Percentiles rank a stretch among this genome's conserved stretches.
phyloP scores from a whole-genome alignment of 164 flowering plant genomes.

The Macadamia integrifolia region DNA sequence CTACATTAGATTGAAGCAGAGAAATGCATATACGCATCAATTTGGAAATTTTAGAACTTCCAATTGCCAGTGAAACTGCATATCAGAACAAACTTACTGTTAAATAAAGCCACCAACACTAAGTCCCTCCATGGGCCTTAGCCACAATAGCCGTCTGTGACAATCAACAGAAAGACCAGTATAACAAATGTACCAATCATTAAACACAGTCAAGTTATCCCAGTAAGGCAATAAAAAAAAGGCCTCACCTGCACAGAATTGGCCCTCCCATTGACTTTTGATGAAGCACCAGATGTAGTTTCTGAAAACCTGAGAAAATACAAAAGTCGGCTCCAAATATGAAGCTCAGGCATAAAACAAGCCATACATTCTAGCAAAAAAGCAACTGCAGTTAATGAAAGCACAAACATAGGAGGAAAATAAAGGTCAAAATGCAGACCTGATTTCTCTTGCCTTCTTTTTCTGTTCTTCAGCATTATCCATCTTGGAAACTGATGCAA shows the following conservation, averaged over 20 bases:
- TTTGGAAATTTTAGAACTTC: constrained; percentile 3
- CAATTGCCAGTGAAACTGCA: neutral
- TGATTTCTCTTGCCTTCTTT: constrained; percentile 77
- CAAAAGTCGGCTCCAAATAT: neutral
- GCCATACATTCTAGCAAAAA: neutral
- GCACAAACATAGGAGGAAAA: neutral
- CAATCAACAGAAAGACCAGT: constrained; percentile 13
- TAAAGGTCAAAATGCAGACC: constrained; percentile 33
- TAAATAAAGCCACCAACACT: constrained; percentile 5
- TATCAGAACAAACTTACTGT: constrained; percentile 13
- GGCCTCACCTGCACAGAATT: constrained; percentile 28
- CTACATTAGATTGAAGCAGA: neutral
- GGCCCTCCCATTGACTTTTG: constrained; percentile 42
- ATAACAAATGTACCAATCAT: neutral
- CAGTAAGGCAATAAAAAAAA: neutral
- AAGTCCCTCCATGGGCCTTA: constrained; percentile 47
- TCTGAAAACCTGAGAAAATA: constrained; percentile 41
- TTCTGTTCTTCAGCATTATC: constrained; percentile 78
- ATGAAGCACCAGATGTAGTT: constrained; percentile 21
- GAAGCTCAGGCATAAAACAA: neutral
- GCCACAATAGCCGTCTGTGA: constrained; percentile 33
- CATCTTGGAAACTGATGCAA: constrained; percentile 41
- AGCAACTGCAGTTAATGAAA: neutral
- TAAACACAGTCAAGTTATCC: neutral
- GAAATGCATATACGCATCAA: neutral